Evolutionary conservation across 2,329 filamentous ascomycete genomes (phyloP), one percentile per base, ranked within the genome.

Genomic region (Aspergillus floridensis): DNA sequence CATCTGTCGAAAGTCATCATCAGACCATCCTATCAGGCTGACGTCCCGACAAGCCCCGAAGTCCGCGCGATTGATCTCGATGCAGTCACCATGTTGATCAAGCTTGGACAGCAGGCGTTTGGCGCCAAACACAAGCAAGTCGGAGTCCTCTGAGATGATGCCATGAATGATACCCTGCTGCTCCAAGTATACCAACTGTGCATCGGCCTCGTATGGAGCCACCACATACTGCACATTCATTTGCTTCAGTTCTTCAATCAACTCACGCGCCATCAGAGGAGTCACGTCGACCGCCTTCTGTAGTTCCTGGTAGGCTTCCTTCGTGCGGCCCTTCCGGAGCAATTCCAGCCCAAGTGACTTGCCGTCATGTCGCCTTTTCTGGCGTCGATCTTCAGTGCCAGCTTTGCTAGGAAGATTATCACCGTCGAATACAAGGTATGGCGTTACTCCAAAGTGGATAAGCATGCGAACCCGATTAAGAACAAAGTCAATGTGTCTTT

Each of bases 261-360:
- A 79, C 65, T 90, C 84, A 6, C 91, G 86, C 7, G 95, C 95
- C 96, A 99, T 99, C 69, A 95, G 88, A 2, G 96, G 93, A 1
- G 95, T 98, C 41, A 99, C 88, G 74, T 99, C 95, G 61, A 98
- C 89, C 49, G 93, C 90, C 74, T 98, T 99, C 72, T 98, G 93
- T 58, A 98, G 84, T 75, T 98, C 92, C 49, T 88, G 81, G 59
- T 93, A 86, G 10, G 95, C 95, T 70, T 93, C 89, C 0, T 88
- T 83, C 1, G 85, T 82, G 72, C 93, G 93, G 29, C 95, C 93
- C 35, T 92, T 88, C 61, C 88, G 88, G 58, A 96, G 81, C 11
- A 97, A 79, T 70, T 95, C 91, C 60, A 93, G 77, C 0, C 93
- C 95, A 2, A 86, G 74, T 70, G 85, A 86, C 73, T 86, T 92